Evolutionary conservation across 2,329 filamentous ascomycete genomes (phyloP), one percentile per base, ranked within the genome.

Genomic region (Neofusicoccum laricinum): DNA sequence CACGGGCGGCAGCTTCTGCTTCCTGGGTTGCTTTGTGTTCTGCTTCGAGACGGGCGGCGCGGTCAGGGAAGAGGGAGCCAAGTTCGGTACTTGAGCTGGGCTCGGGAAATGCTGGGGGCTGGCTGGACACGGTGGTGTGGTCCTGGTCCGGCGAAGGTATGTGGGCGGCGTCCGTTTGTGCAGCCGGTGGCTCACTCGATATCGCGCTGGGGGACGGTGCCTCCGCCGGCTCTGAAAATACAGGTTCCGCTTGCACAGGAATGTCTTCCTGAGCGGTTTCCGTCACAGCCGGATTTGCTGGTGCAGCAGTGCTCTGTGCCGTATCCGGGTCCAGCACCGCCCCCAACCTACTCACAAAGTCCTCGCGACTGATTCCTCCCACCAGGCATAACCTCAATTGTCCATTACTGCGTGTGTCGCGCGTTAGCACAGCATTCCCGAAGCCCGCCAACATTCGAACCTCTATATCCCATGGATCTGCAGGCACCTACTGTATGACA

Each of bases 361-460:
- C 88, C 15, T 89, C 84, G 71, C 86, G 88, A 14, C 81, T 77
- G 8, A 85, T 83, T 8, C 88, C 89, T 0, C 86, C 80, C 41
- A 87, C 82, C 10, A 96, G 83, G 73, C 93, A 93, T 74, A 94
- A 89, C 71, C 90, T 88, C 14, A 96, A 79, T 67, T 90, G 85
- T 8, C 90, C 92, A 76, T 92, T 90, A 72, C 86, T 88, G 68
- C 41, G 30, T 36, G 41, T 6, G 19, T 10, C 57, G 45, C 40
- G 40, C 14, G 19, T 76, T 4, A 76, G 63, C 55, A 40, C 58
- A 11, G 68, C 57, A 19, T 30, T 25, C 14, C 40, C 17, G 2
- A 25, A 41, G 21, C 21, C 5, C n/a, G 34, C 30, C 8, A 8
- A 7, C 36, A 12, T 32, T 14, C 40, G n/a, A 6, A 30, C 25